phyloP scores from a whole-genome alignment of 257 asterid genomes.

The Lycium ferocissimum region DNA sequence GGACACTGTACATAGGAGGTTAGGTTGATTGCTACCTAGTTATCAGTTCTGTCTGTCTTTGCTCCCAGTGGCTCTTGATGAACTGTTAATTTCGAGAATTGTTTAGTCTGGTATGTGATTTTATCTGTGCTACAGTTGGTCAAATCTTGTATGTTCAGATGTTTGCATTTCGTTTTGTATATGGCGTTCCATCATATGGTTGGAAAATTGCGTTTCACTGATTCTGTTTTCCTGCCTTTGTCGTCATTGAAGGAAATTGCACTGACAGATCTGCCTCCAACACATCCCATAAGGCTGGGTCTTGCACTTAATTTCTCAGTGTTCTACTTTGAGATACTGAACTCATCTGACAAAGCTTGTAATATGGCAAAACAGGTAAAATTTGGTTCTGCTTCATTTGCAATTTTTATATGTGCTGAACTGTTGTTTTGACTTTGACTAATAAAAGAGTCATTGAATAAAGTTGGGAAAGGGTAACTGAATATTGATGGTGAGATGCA shows the following conservation, averaged over 20 bases:
- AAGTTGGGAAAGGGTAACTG: slow-evolving; percentile 9
- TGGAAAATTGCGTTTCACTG: neutral
- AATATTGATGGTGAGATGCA: slow-evolving; percentile 16
- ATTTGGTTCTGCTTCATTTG: neutral
- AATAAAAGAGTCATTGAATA: neutral
- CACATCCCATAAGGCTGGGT: slow-evolving; percentile 61
- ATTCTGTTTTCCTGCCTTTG: slow-evolving; percentile 25
- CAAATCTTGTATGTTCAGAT: slow-evolving; percentile 13
- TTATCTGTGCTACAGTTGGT: neutral
- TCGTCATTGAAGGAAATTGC: slow-evolving; percentile 52
- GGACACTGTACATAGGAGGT: neutral
- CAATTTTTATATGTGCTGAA: neutral
- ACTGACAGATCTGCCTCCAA: slow-evolving; percentile 50
- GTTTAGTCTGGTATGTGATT: neutral
- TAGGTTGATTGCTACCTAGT: neutral
- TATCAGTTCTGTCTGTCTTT: neutral
- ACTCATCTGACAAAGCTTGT: slow-evolving; percentile 58
- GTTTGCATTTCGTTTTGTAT: neutral
- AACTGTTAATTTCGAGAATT: neutral
- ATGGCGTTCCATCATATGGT: neutral
- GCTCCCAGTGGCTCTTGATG: neutral
- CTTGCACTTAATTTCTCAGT: slow-evolving; percentile 60
- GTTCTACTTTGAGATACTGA: slow-evolving; percentile 59
- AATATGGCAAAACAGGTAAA: slow-evolving; percentile 59
- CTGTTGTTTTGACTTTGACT: neutral